Percentiles rank a stretch among this genome's conserved stretches.
These are phyloP conservation scores for Paraphaeosphaeria minitans DNA, from an alignment of 2,329 filamentous ascomycete genomes.

Conservation along the genomic window DNA sequence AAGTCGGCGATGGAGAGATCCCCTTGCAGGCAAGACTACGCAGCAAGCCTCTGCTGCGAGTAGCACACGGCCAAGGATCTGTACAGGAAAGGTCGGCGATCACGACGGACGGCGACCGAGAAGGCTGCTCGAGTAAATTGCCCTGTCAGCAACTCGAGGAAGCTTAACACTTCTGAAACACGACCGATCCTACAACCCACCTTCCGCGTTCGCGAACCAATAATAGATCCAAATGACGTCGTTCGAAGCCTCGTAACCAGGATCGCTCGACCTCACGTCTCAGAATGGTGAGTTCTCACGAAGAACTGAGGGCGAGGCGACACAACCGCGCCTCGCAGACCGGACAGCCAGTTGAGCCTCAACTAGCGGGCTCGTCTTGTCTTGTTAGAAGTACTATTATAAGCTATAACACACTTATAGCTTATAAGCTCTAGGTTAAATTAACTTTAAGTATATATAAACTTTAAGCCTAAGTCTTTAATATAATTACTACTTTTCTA, in stretches of 20 bases:
- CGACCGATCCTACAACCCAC: constrained; percentile 14
- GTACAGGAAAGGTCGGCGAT: not conserved
- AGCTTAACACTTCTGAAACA: constrained; percentile 17
- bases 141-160: constrained; percentile 5
- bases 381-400: not conserved
- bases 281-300: not conserved
- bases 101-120: constrained; percentile 3
- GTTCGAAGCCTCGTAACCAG: not conserved
- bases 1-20: not conserved
- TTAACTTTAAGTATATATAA: no score
- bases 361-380: constrained; percentile 8
- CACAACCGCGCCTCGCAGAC: constrained; percentile 6
- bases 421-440: no score
- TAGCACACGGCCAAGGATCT: not conserved
- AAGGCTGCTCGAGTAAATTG: not conserved
- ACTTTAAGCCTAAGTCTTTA: no score
- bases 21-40: not conserved
- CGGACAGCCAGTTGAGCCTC: constrained; percentile 7
- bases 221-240: constrained; percentile 7
- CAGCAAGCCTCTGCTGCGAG: not conserved
- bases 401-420: no score
- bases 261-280: not conserved
- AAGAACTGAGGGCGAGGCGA: not conserved
- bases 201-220: constrained; percentile 4
- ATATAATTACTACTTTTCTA: no score